phyloP scores from a whole-genome alignment of 345 rosid species.

The Eucalyptus rudis region DNA sequence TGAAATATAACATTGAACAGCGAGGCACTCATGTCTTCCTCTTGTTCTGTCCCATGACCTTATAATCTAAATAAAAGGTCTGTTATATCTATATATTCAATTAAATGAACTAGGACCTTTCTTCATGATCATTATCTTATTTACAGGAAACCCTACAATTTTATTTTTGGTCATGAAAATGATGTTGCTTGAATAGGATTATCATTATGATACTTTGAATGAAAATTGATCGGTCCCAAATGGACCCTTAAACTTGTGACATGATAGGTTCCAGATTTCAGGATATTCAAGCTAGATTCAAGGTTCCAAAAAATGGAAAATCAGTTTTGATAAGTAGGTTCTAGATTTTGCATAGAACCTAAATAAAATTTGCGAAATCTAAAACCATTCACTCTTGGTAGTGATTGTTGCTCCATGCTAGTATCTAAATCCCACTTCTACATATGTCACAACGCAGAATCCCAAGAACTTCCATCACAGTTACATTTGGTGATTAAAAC shows the following conservation, averaged over 20 bases:
- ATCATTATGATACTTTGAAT: too few species aligned
- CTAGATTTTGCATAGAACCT: accelerated
- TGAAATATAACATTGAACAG: not conserved
- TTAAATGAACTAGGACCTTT: not conserved
- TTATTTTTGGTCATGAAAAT: not conserved
- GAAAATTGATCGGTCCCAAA: not conserved
- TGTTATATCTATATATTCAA: not conserved
- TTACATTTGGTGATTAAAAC: not conserved
- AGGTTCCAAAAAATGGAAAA: too few species aligned
- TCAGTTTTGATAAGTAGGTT: not conserved
- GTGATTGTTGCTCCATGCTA: not conserved
- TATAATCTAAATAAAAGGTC: not conserved
- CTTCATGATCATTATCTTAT: not conserved
- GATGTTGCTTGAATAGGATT: not conserved
- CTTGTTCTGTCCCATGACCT: not conserved
- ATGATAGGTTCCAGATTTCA: accelerated
- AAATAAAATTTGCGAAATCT: too few species aligned
- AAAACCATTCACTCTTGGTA: accelerated
- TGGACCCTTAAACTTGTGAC: not conserved
- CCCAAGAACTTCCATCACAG: not conserved
- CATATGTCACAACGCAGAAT: not conserved
- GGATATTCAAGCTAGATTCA: not conserved
- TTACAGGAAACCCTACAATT: not conserved
- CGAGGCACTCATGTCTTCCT: not conserved
- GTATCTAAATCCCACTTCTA: not conserved